A percentile compares a stretch with the other conserved stretches of the same genome.
phyloP scores from a whole-genome alignment of 495 filamentous ascomycete genomes.

The Tuber brumale region DNA sequence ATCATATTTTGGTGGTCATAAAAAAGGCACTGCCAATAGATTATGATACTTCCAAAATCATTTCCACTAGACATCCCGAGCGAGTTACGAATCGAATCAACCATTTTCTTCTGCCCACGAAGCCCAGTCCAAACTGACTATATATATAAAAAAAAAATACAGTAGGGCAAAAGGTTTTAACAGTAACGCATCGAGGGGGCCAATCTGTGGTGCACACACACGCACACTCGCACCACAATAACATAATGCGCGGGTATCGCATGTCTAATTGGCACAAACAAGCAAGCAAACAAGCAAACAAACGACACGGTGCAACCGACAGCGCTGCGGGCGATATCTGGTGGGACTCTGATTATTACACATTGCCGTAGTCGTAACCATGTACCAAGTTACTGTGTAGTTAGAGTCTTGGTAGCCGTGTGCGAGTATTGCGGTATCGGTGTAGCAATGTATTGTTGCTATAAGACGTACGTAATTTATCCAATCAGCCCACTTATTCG shows the following conservation, averaged over 20 bases:
- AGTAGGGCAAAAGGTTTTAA: background rate
- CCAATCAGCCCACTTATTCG: background rate
- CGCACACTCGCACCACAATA: background rate
- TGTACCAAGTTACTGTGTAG: background rate
- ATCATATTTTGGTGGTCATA: background rate
- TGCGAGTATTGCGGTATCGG: background rate
- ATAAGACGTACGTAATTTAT: background rate
- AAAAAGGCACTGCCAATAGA: background rate
- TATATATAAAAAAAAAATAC: too few species aligned
- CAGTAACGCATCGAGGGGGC: background rate
- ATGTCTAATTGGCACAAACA: background rate
- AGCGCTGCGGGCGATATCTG: background rate
- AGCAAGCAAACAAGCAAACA: too few species aligned
- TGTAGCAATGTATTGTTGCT: background rate
- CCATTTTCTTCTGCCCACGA: background rate
- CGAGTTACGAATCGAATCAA: background rate
- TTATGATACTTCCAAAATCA: background rate
- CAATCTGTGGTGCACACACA: background rate
- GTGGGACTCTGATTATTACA: background rate
- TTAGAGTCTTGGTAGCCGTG: background rate
- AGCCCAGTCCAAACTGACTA: background rate
- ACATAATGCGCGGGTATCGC: background rate
- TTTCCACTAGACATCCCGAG: background rate
- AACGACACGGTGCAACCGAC: background rate
- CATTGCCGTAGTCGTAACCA: background rate